Conservation (phyloP, 1,139 yeast species). For the Zygoascus sp. region DNA sequence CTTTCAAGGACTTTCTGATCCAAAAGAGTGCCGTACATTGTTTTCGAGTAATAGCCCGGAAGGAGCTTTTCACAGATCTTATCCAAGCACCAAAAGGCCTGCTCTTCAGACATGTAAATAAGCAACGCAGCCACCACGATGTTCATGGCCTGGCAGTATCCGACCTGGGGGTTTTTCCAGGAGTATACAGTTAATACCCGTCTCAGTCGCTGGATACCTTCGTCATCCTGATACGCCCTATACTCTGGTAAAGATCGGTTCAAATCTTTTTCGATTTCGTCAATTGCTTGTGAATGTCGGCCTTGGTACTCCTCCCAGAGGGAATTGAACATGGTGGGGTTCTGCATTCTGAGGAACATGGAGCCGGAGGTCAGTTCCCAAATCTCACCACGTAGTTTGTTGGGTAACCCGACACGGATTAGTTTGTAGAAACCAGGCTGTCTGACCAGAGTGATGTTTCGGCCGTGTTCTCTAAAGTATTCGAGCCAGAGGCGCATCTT, state of each 20-base stretch:
- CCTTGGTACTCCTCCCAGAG: conserved; percentile 58
- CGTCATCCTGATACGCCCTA: conserved; percentile 82
- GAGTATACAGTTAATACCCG: conserved; percentile 90
- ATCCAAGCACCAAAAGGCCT: conserved; percentile 90
- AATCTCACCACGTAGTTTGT: conserved; percentile 85
- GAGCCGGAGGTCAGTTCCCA: conserved; percentile 95
- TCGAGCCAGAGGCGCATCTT: conserved; percentile 94
- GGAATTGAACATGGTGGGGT: conserved; percentile 54
- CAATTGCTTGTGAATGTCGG: conserved; percentile 75
- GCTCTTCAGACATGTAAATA: conserved; percentile 94
- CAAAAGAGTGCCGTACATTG: conserved; percentile 94
- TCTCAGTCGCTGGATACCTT: conserved; percentile 79
- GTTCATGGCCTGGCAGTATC: conserved; percentile 99
- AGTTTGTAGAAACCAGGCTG: conserved; percentile 78
- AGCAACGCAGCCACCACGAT: conserved; percentile 91
- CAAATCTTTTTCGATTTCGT: conserved; percentile 94
- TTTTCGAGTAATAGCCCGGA: conserved; percentile 94
- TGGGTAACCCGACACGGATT: conserved; percentile 87
- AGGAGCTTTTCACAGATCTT: conserved; percentile 79
- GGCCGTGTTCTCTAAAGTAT: conserved; percentile 74
- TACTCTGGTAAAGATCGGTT: conserved; percentile 94
- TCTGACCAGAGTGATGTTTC: conserved; percentile 70
- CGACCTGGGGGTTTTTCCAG: conserved; percentile 96
- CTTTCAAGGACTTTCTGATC: conserved; percentile 94
- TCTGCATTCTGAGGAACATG: conserved; percentile 63